Evolutionary conservation across 495 filamentous ascomycete species (phyloP).

Genomic region (Penicillium flavigenum): DNA sequence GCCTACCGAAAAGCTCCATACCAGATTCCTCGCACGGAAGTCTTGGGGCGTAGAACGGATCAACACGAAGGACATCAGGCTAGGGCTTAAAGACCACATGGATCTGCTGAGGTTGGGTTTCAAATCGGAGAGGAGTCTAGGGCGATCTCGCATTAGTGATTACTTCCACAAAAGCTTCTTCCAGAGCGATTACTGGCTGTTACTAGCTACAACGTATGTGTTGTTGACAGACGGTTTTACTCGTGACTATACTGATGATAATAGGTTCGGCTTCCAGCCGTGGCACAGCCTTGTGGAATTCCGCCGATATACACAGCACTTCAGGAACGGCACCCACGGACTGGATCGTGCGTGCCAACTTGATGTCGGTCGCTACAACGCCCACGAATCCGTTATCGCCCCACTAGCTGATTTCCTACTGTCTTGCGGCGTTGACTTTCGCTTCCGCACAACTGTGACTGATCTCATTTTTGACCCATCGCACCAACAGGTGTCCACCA

Average conservation of each 20-base stretch:
- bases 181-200: slow-evolving; percentile 40
- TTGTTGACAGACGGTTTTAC: background rate
- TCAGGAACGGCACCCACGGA: slow-evolving; percentile 20
- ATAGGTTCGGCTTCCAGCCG: slow-evolving; percentile 42
- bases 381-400: slow-evolving; percentile 37
- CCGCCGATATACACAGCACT: slow-evolving; percentile 25
- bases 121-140: slow-evolving; percentile 34
- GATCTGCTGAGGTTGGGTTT: slow-evolving; percentile 33
- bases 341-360: slow-evolving; percentile 28
- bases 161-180: slow-evolving; percentile 40
- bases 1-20: background rate
- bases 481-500: slow-evolving; percentile 15
- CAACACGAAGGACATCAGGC: background rate
- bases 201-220: slow-evolving; percentile 36
- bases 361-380: slow-evolving; percentile 32
- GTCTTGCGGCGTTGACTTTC: slow-evolving; percentile 41
- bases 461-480: slow-evolving; percentile 16
- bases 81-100: slow-evolving; percentile 25
- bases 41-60: background rate
- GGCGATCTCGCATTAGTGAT: slow-evolving; percentile 36
- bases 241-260: background rate
- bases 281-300: slow-evolving; percentile 42
- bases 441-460: slow-evolving; percentile 25
- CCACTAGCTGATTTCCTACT: slow-evolving; percentile 39
- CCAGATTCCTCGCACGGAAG: background rate